Percentiles rank a stretch among this genome's conserved stretches.
These are phyloP conservation scores for Saturnispora bothae DNA, from an alignment of 805 yeast genomes.

Conservation along the genomic window DNA sequence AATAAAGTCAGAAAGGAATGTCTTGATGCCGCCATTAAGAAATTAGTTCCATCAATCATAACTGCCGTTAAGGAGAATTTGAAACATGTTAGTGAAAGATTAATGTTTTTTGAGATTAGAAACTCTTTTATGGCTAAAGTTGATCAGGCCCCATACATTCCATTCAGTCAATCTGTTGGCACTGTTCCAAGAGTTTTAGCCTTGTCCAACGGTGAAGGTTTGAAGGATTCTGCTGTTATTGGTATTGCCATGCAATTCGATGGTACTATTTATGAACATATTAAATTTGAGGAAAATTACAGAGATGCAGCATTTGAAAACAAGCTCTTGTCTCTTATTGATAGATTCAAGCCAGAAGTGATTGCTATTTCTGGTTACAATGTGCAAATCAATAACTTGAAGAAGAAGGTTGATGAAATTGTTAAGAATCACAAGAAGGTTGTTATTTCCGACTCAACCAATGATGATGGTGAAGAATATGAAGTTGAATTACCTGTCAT, in stretches of 20 bases:
- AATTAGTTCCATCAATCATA: conserved; percentile 55
- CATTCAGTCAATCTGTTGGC: conserved; percentile 66
- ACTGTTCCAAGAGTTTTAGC: conserved; percentile 79
- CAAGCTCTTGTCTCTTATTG: conserved; percentile 49
- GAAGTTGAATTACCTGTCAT: conserved; percentile 45
- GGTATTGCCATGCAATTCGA: conserved; percentile 71
- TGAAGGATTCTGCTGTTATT: conserved; percentile 73
- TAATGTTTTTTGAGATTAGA: conserved; percentile 61
- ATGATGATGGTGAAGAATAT: conserved; percentile 20
- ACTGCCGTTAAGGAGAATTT: conserved; percentile 76
- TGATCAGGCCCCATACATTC: conserved; percentile 90
- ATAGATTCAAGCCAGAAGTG: conserved; percentile 72
- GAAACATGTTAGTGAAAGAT: conserved; percentile 62
- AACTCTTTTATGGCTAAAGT: conserved; percentile 56
- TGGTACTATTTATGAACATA: conserved; percentile 66
- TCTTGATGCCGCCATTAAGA: conserved; percentile 55
- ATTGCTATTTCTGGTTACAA: conserved; percentile 84
- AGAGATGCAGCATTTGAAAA: conserved; percentile 54
- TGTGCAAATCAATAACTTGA: conserved; percentile 55
- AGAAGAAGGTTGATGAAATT: conserved; percentile 43
- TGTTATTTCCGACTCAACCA: conserved; percentile 36
- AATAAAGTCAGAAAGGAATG: conserved; percentile 61
- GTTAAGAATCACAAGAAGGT: conserved; percentile 43
- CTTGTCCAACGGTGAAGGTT: conserved; percentile 79
- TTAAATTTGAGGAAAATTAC: conserved; percentile 71